A percentile compares a stretch with the other conserved stretches of the same genome.
Evolutionary conservation across 108 stramenopile species (phyloP).

Genomic region (Asterionellopsis glacialis): DNA sequence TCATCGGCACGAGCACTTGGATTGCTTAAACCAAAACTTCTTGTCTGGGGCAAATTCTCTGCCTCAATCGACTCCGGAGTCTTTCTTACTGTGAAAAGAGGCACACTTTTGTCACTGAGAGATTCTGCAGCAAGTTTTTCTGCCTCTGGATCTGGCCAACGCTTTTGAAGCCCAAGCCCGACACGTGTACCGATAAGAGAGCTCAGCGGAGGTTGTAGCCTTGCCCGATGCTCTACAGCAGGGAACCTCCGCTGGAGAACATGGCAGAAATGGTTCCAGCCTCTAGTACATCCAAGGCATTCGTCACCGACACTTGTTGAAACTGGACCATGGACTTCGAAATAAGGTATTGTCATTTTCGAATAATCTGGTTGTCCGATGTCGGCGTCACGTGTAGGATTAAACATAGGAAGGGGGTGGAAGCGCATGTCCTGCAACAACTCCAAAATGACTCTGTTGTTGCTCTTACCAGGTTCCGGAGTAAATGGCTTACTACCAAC

Average conservation of each 20-base stretch:
- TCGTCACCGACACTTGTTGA: conserved; percentile 81
- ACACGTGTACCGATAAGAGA: conserved; percentile 72
- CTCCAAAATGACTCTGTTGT: conserved; percentile 60
- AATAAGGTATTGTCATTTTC: conserved; percentile 52
- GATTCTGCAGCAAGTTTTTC: conserved; percentile 9
- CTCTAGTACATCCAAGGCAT: conserved; percentile 73
- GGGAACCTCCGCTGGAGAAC: conserved; percentile 64
- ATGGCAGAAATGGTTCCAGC: conserved; percentile 81
- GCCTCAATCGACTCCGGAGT: conserved; percentile 12
- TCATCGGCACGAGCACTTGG: conserved; percentile 65
- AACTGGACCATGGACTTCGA: conserved; percentile 72
- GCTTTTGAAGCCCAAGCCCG: conserved; percentile 58
- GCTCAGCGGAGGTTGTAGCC: conserved; percentile 68
- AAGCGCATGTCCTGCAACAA: conserved; percentile 76
- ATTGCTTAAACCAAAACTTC: conserved; percentile 33
- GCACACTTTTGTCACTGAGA: conserved; percentile 13
- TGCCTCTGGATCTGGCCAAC: conserved; percentile 11
- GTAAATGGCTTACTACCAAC: conserved; percentile 51
- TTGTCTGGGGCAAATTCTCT: conserved; percentile 13
- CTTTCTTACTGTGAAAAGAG: conserved; percentile 12
- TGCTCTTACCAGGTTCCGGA: conserved; percentile 32
- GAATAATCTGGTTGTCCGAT: conserved; percentile 22
- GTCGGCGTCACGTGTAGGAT: conserved; percentile 36
- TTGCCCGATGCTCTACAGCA: conserved; percentile 58
- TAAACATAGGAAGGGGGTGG: conserved; percentile 68